Percentiles rank a stretch among this genome's conserved stretches.
phyloP scores from a whole-genome alignment of 2,329 filamentous ascomycete genomes.

The Diaporthe citriasiana region DNA sequence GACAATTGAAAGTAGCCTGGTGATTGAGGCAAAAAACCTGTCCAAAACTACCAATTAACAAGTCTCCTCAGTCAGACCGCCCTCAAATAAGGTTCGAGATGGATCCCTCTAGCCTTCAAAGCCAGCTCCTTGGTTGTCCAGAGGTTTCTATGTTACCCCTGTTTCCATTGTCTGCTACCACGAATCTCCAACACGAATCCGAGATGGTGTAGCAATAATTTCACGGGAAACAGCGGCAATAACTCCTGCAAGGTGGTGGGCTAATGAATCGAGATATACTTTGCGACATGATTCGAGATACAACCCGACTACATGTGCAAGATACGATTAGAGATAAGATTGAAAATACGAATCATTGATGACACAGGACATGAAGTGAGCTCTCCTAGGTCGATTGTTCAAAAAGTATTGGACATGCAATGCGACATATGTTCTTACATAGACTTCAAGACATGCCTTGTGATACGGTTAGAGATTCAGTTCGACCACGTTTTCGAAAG shows the following conservation, averaged over 20 bases:
- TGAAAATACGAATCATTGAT: background rate
- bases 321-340: background rate
- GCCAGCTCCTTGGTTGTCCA: background rate
- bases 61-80: background rate
- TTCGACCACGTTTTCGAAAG: background rate
- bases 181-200: too few relatives aligned
- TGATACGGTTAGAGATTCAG: slow-evolving; percentile 1
- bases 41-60: background rate
- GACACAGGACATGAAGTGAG: background rate
- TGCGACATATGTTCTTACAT: slow-evolving; percentile 8
- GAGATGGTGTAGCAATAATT: background rate
- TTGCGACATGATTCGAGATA: slow-evolving; percentile 10
- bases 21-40: background rate
- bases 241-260: background rate
- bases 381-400: background rate
- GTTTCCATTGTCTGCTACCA: background rate
- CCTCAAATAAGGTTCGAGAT: background rate
- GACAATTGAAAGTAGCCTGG: background rate
- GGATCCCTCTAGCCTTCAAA: background rate
- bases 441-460: background rate
- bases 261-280: slow-evolving; percentile 5
- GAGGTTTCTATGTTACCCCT: background rate
- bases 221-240: background rate
- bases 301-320: background rate
- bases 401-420: background rate